Percentiles rank a stretch among this genome's conserved stretches.
These are phyloP conservation scores for Suhomyces sp. DNA, from an alignment of 805 yeast genomes.

Conservation along the genomic window DNA sequence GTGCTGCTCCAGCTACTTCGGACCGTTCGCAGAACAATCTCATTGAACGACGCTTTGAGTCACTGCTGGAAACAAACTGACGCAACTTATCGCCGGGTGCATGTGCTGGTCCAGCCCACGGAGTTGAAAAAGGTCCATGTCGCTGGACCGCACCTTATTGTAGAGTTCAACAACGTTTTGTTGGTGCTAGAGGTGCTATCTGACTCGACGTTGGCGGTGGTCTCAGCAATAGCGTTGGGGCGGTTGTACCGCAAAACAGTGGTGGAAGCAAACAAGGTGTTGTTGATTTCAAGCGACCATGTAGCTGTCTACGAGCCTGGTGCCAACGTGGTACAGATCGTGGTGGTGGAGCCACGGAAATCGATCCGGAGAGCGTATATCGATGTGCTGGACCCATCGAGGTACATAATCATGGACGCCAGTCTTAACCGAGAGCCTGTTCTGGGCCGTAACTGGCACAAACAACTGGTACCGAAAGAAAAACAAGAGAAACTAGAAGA, in stretches of 20 bases:
- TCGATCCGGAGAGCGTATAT: background rate
- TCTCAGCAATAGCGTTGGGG: background rate
- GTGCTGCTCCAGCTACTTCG: background rate
- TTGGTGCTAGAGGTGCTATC: background rate
- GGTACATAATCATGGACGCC: background rate
- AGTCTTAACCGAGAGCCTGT: background rate
- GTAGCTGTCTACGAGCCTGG: background rate
- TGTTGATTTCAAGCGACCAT: background rate
- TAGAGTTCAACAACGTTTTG: background rate
- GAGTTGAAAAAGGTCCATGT: background rate
- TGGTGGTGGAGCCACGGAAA: background rate
- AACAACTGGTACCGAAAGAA: background rate
- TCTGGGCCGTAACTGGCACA: slow-evolving; percentile 8
- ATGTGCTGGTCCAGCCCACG: background rate
- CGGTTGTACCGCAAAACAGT: background rate
- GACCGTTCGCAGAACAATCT: background rate
- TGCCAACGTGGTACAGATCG: background rate
- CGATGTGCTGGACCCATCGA: background rate
- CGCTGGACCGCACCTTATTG: background rate
- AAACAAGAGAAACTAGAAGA: background rate
- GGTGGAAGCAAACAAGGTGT: background rate
- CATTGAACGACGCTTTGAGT: background rate
- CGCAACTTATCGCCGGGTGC: background rate
- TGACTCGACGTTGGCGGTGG: background rate
- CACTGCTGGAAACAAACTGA: background rate